Base-by-base conservation (phyloP, 306 rosid species). In the Mucuna pruriens region DNA sequence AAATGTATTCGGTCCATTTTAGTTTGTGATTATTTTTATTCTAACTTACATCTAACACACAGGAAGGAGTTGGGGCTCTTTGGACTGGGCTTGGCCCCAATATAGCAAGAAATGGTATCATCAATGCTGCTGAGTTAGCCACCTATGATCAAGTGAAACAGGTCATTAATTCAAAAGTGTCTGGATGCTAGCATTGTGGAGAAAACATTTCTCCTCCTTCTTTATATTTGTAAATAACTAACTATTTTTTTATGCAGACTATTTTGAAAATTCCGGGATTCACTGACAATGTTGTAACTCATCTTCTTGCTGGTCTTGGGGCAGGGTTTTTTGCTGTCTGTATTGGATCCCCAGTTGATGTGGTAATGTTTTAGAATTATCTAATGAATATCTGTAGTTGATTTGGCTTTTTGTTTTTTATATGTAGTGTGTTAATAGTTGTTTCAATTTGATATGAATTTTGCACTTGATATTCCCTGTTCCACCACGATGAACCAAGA, bases 11-110 rank as follows among this genome's bases (percentile, higher is more conserved):
- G n/a, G 23, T 20, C 29, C 65, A 4, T 61, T 48, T 75, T 49
- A 40, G 46, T 57, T 80, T 71, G 57, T 49, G 10, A n/a, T 52
- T 73, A 44, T 40, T 0, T 73, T 39, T 73, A 67, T 36, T 66
- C 74, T 60, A 73, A 46, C 51, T 29, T 44, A 65, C 64, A 77
- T 76, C 23, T 49, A 60, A 74, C 34, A 19, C 72, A 36, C 80
- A 95, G 99, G 99, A 95, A 87, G 99, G 99, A 85, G 44, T 93
- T 80, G 83, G 87, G 66, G 96, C 96, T 66, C 97, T 95, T 25
- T 95, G 99, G 99, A 95, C 99, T 66, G 98, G 99, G 20, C 42
- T 95, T 39, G 99, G 99, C 76, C 99, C 99, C 79, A 95, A 95
- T 79, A 22, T 95, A 62, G 97, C 96, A n/a, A 90, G 99, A 88